A percentile compares a stretch with the other conserved stretches of the same genome.
phyloP scores from a whole-genome alignment of 2,329 filamentous ascomycete species.

The Aspergillus sp. region DNA sequence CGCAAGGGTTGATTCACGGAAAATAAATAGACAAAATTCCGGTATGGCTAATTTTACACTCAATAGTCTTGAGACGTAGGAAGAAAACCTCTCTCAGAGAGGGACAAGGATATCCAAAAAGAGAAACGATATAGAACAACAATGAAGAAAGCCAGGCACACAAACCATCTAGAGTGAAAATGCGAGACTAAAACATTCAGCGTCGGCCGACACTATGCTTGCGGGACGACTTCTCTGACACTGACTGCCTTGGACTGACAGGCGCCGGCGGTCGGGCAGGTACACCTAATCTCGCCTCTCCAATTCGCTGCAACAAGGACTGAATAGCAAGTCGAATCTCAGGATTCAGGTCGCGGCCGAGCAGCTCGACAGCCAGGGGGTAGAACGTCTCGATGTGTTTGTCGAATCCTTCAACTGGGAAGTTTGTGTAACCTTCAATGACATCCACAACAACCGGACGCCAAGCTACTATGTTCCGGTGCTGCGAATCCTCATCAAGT shows the following conservation, averaged over 20 bases:
- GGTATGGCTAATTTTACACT: constrained; percentile 23
- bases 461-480: constrained; percentile 96
- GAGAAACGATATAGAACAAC: constrained; percentile 2
- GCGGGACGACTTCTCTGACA: constrained; percentile 32
- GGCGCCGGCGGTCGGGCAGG: constrained; percentile 30
- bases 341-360: constrained; percentile 75
- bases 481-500: constrained; percentile 93
- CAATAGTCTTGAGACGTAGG: constrained; percentile 17
- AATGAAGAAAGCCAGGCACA: neutral
- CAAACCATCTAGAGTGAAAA: constrained; percentile 3
- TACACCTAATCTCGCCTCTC: constrained; percentile 66
- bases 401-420: constrained; percentile 76
- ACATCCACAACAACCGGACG: constrained; percentile 96
- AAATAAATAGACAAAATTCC: constrained; percentile 11
- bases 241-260: constrained; percentile 37
- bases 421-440: constrained; percentile 84
- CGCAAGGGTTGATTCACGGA: neutral
- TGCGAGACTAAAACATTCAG: constrained; percentile 10
- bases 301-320: constrained; percentile 74
- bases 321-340: constrained; percentile 80
- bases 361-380: constrained; percentile 76
- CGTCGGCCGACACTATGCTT: constrained; percentile 29
- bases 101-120: constrained; percentile 32
- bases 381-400: constrained; percentile 82
- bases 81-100: constrained; percentile 19